Conservation (phyloP, 805 yeast species). For the Priceomyces haplophilus region DNA sequence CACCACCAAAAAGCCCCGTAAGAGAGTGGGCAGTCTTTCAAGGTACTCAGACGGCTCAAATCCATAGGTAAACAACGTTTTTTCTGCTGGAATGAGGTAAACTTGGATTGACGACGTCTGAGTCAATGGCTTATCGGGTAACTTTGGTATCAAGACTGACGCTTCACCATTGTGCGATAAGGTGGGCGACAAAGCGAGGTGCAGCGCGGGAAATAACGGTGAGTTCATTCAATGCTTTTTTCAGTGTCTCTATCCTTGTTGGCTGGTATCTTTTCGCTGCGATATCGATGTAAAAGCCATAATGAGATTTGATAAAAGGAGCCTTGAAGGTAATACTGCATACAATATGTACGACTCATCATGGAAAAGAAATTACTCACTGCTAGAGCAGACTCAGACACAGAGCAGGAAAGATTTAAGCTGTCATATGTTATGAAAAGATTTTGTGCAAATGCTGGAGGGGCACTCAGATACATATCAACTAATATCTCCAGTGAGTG, state of each 20-base stretch:
- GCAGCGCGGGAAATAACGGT: conserved; percentile 27
- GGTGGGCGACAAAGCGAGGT: conserved; percentile 18
- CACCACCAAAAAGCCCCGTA: conserved; percentile 75
- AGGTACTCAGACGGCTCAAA: conserved; percentile 62
- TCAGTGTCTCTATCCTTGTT: neutral
- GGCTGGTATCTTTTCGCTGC: neutral
- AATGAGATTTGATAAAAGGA: neutral
- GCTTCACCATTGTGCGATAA: conserved; percentile 9
- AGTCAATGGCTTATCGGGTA: conserved; percentile 55
- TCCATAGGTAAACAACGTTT: conserved; percentile 76
- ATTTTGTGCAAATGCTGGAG: neutral
- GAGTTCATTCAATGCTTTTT: conserved; percentile 17
- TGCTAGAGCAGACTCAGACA: too few relatives aligned
- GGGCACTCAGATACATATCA: neutral
- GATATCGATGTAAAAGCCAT: neutral
- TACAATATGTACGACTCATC: neutral
- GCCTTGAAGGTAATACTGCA: neutral
- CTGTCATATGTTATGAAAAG: neutral
- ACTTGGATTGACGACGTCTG: conserved; percentile 65
- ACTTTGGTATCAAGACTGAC: conserved; percentile 38
- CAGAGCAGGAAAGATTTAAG: too few relatives aligned
- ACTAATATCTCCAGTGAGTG: neutral
- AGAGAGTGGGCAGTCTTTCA: conserved; percentile 69
- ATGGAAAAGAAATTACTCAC: neutral
- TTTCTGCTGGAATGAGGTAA: conserved; percentile 77